Percentiles rank a stretch among this genome's conserved stretches.
Evolutionary conservation across 2,329 filamentous ascomycete genomes (phyloP).

Genomic region (Hypoxylon rubiginosum): DNA sequence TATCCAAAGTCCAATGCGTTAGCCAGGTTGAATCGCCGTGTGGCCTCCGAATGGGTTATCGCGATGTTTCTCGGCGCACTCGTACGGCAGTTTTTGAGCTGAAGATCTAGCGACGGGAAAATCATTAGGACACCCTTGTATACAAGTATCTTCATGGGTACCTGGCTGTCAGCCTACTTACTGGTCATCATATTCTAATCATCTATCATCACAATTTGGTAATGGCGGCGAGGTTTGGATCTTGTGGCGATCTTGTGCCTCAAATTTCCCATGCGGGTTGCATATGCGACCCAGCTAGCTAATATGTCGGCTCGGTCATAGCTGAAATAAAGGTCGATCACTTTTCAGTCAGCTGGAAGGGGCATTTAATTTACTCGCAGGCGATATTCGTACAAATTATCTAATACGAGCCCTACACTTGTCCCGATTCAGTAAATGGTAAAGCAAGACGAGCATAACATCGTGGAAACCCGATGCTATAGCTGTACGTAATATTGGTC

Average conservation of each 20-base stretch:
- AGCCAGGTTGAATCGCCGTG: neutral
- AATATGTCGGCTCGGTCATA: neutral
- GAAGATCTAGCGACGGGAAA: neutral
- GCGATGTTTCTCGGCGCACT: neutral
- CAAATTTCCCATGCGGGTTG: neutral
- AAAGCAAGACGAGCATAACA: constrained; percentile 2
- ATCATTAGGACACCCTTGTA: neutral
- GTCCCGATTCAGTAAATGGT: constrained; percentile 5
- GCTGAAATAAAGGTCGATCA: neutral
- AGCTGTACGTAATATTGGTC: neutral
- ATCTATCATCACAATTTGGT: neutral
- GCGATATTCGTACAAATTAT: neutral
- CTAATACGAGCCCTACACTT: neutral
- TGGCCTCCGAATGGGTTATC: neutral
- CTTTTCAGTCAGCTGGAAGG: neutral
- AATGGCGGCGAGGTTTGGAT: neutral
- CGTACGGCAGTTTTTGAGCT: neutral
- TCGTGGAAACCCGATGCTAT: neutral
- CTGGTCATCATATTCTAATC: neutral
- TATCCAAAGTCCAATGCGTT: neutral
- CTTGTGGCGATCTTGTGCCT: neutral
- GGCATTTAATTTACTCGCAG: neutral
- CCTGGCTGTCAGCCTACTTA: neutral
- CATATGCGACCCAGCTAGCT: neutral
- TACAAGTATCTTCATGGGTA: neutral